These are phyloP conservation scores for Melanomma pulvis-pyrius DNA, from an alignment of 495 filamentous ascomycete species.

Conservation along the genomic window DNA sequence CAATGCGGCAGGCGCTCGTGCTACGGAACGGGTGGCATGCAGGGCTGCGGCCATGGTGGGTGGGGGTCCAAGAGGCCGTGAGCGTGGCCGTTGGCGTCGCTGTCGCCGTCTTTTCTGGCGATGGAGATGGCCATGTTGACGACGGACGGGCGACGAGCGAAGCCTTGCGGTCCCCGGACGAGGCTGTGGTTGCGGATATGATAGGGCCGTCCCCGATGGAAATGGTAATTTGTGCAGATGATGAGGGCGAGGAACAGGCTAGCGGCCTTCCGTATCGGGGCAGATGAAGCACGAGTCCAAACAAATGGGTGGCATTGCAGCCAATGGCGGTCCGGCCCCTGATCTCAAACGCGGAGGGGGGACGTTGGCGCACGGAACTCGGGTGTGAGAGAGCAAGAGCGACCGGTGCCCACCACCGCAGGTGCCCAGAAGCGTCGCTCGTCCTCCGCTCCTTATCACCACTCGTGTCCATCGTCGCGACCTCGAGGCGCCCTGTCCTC, in stretches of 20 bases:
- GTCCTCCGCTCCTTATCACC: slow-evolving; percentile 8
- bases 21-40: background rate
- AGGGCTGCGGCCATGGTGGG: background rate
- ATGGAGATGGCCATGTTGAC: background rate
- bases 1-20: background rate
- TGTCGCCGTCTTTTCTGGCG: background rate
- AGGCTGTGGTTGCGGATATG: background rate
- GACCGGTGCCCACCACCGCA: slow-evolving; percentile 2
- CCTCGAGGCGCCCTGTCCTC: slow-evolving; percentile 13
- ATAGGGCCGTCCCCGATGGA: slow-evolving; percentile 3
- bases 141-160: background rate
- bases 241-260: slow-evolving; percentile 26
- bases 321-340: background rate
- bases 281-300: slow-evolving; percentile 12
- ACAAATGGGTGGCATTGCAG: background rate
- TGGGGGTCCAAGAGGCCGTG: too few relatives aligned
- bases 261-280: slow-evolving; percentile 12
- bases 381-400: slow-evolving; percentile 5
- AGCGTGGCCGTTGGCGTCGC: too few relatives aligned
- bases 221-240: slow-evolving; percentile 5
- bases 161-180: background rate
- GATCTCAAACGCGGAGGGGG: slow-evolving; percentile 28
- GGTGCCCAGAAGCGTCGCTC: background rate
- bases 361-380: slow-evolving; percentile 26
- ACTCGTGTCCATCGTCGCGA: slow-evolving; percentile 9